Conservation (phyloP, 1,284 basidiomycete species). For the Hemileccinum hortonii region DNA sequence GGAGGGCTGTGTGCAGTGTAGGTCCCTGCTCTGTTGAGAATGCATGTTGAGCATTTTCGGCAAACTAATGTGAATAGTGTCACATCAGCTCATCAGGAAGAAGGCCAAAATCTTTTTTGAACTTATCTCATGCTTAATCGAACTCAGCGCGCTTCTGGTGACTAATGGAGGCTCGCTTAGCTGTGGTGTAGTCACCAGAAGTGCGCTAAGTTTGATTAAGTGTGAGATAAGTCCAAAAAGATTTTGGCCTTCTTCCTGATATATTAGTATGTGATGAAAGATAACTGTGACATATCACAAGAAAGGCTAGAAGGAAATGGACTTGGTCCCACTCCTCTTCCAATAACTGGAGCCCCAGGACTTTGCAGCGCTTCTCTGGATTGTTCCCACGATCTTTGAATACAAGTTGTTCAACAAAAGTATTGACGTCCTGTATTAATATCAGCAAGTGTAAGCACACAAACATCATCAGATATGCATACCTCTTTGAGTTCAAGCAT, state of each 20-base stretch:
- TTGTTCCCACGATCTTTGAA: too few relatives aligned
- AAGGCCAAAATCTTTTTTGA: too few relatives aligned
- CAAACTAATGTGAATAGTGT: conserved; percentile 7
- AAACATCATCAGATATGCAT: too few relatives aligned
- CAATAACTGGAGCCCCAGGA: not conserved
- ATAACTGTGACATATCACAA: not conserved
- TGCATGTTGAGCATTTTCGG: conserved; percentile 13
- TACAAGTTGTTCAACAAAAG: not conserved
- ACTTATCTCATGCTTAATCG: too few relatives aligned
- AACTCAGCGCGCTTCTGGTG: too few relatives aligned
- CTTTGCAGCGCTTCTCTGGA: not conserved
- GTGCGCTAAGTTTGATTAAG: too few relatives aligned
- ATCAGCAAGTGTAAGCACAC: not conserved
- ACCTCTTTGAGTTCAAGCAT: too few relatives aligned
- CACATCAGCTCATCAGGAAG: not conserved
- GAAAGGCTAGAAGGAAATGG: not conserved
- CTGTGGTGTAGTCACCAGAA: too few relatives aligned
- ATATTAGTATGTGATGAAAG: not conserved
- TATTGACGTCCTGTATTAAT: not conserved
- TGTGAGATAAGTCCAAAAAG: too few relatives aligned
- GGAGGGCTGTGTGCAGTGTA: not conserved
- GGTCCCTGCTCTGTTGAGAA: conserved; percentile 13
- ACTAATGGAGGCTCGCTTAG: too few relatives aligned
- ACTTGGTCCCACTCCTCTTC: conserved; percentile 12
- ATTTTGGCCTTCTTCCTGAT: too few relatives aligned